phyloP scores from a whole-genome alignment of 2,329 filamentous ascomycete genomes.

The Mollisia scopiformis region DNA sequence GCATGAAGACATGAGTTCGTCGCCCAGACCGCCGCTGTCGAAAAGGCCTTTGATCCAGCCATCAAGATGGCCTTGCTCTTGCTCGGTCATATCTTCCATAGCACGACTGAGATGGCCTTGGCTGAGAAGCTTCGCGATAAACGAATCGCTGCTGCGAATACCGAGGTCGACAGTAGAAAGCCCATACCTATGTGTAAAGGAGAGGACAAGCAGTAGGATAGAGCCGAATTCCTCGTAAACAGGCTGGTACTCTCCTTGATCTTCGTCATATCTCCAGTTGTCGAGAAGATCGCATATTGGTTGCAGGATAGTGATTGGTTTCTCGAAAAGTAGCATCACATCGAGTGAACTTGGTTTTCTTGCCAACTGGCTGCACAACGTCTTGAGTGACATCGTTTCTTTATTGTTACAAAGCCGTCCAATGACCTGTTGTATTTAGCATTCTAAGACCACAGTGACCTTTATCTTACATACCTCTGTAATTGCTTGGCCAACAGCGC shows the following conservation, averaged over 20 bases:
- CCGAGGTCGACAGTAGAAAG: constrained; percentile 68
- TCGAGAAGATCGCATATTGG: constrained; percentile 78
- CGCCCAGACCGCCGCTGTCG: constrained; percentile 71
- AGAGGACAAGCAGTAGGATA: constrained; percentile 72
- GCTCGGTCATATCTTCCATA: constrained; percentile 62
- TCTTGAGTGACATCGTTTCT: constrained; percentile 80
- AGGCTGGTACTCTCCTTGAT: constrained; percentile 82
- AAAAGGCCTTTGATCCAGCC: constrained; percentile 82
- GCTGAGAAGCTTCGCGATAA: constrained; percentile 67
- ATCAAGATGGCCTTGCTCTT: constrained; percentile 66
- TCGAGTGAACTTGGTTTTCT: constrained; percentile 74
- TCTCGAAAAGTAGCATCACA: constrained; percentile 76
- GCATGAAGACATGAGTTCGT: constrained; percentile 81
- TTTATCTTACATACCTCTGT: constrained; percentile 53
- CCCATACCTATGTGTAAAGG: constrained; percentile 76
- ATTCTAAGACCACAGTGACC: constrained; percentile 34
- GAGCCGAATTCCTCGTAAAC: constrained; percentile 86
- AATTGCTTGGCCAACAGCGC: constrained; percentile 79
- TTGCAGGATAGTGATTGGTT: constrained; percentile 67
- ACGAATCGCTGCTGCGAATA: constrained; percentile 59
- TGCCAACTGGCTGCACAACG: constrained; percentile 72
- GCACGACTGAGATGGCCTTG: constrained; percentile 60
- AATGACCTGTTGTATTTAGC: constrained; percentile 55
- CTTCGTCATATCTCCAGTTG: constrained; percentile 80
- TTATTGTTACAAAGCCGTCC: constrained; percentile 70